Evolutionary conservation across 495 filamentous ascomycete species (phyloP), one percentile per base, ranked within the genome.

Genomic region (Penicillium roqueforti): DNA sequence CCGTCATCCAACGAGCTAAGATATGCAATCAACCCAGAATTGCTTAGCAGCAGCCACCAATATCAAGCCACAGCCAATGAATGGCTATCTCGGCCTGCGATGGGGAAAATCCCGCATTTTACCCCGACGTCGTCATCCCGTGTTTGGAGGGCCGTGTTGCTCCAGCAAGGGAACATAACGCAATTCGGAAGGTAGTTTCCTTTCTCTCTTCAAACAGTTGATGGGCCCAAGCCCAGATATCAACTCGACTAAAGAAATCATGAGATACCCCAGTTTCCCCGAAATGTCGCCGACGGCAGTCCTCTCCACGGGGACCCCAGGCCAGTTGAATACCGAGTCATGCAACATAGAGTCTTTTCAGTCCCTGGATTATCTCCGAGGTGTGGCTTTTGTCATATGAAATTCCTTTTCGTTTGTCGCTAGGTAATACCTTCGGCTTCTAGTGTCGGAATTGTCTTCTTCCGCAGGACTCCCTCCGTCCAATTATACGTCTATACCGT

Each of bases 241-340:
- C 25, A 45, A 19, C 16, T 11, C 20, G n/a, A 29, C 14, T 8
- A 9, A 18, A 43, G 6, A 29, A 13, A 9, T 19, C 25, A 37
- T 11, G 9, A n/a, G 6, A 37, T 48, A 3, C 5, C 8, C 3
- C 6, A 7, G 28, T 56, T 65, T 65, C 56, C 26, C 58, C 64
- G 61, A 67, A 10, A 53, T 56, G 43, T 54, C 61, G 19, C 64
- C 61, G 64, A 54, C 23, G 29, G 31, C 51, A 47, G 47, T 40
- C 45, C 19, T 55, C 63, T 64, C 63, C 63, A 54, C 50, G 63
- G 61, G 61, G 63, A 57, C 46, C 45, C 62, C 18, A 47, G 23
- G 45, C 48, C 42, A 58, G 22, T 38, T 26, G 1, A 4, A 29
- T 13, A 13, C 31, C 18, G n/a, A 41, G 13, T 22, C 39, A 28